These are phyloP conservation scores for Candida xyloterini DNA, from an alignment of 805 yeast species.

Conservation along the genomic window DNA sequence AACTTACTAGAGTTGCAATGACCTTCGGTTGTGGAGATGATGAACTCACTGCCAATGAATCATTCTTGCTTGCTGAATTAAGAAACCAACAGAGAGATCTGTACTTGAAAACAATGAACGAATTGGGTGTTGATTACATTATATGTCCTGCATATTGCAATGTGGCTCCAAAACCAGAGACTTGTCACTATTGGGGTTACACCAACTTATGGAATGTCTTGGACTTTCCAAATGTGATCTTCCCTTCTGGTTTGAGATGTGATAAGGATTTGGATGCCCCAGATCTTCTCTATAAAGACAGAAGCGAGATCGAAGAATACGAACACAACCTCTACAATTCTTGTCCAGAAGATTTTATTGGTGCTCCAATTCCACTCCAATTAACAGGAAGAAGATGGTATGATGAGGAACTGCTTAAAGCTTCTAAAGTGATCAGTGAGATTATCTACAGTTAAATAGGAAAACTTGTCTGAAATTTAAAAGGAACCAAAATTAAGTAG, in stretches of 20 bases:
- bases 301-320: constrained; percentile 29
- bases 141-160: constrained; percentile 61
- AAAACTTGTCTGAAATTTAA: too few relatives aligned
- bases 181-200: constrained; percentile 69
- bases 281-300: constrained; percentile 17
- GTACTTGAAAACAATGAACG: constrained; percentile 37
- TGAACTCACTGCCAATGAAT: constrained; percentile 43
- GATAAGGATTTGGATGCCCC: constrained; percentile 31
- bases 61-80: constrained; percentile 42
- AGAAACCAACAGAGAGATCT: constrained; percentile 54
- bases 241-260: constrained; percentile 56
- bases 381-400: constrained; percentile 48
- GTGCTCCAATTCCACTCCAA: constrained; percentile 50
- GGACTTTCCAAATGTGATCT: constrained; percentile 60
- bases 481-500: not conserved
- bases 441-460: not conserved
- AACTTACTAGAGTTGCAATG: constrained; percentile 52
- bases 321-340: constrained; percentile 33
- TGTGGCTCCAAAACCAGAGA: constrained; percentile 62
- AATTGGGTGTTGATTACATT: constrained; percentile 47
- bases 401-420: constrained; percentile 46
- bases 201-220: constrained; percentile 65
- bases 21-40: constrained; percentile 54
- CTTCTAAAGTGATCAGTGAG: not conserved
- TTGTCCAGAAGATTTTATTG: constrained; percentile 33